Evolutionary conservation across 331 rosid species (phyloP).

Genomic region (Stylosanthes scabra): DNA sequence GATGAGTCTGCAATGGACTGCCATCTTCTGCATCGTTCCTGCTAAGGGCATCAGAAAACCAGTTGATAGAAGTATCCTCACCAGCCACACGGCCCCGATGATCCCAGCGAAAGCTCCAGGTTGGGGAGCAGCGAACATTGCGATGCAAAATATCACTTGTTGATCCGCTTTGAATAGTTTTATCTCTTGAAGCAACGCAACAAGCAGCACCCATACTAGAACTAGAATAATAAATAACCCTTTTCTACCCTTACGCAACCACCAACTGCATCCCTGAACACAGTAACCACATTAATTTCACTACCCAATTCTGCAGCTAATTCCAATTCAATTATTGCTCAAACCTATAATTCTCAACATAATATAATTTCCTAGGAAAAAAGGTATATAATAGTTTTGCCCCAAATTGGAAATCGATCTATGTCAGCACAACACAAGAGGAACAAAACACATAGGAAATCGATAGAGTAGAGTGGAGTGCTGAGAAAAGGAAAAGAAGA

Average conservation of each 20-base stretch:
- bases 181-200: conserved; percentile 85
- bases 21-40: conserved; percentile 79
- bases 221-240: conserved; percentile 29
- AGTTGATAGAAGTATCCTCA: conserved; percentile 81
- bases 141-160: conserved; percentile 63
- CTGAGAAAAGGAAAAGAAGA: neutral
- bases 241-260: conserved; percentile 30
- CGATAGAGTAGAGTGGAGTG: conserved; percentile 1
- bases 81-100: conserved; percentile 94
- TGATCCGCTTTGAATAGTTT: conserved; percentile 72
- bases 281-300: conserved; percentile 20
- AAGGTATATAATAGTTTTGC: neutral
- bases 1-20: conserved; percentile 66
- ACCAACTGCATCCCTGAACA: conserved; percentile 43
- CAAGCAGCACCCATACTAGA: conserved; percentile 88
- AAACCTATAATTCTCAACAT: no score
- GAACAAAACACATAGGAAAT: neutral
- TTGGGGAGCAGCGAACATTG: conserved; percentile 75
- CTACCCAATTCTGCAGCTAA: no score
- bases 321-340: no score
- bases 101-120: conserved; percentile 99
- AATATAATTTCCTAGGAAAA: neutral
- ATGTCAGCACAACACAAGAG: conserved; percentile 15
- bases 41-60: conserved; percentile 78
- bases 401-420: neutral